Conservation (phyloP, 345 rosid genomes). For the Dipteronia sinensis region DNA sequence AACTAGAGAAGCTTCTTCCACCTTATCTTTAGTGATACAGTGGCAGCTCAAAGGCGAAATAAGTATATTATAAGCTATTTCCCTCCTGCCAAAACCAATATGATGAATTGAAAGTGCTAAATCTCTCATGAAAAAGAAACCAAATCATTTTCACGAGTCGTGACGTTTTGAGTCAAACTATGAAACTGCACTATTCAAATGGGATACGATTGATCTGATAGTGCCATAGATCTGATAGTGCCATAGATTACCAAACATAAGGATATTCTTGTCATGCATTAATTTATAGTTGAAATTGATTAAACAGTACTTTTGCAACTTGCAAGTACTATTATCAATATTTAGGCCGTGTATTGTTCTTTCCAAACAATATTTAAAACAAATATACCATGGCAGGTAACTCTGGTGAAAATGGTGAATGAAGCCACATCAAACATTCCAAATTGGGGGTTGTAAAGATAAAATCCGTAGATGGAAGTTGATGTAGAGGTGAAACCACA, state of each 20-base stretch:
- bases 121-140: no score
- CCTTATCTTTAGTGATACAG: no score
- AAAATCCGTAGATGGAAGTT: not conserved
- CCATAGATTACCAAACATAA: not conserved
- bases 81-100: no score
- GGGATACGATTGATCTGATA: not conserved
- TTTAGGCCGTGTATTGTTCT: not conserved
- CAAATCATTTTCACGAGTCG: no score
- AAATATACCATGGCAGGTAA: constrained; percentile 54
- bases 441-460: constrained; percentile 58
- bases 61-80: no score
- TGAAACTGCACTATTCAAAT: not conserved
- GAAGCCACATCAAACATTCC: constrained; percentile 92
- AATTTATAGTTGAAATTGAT: not conserved
- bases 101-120: no score
- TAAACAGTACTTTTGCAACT: no score
- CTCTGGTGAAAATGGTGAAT: constrained; percentile 87
- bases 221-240: not conserved
- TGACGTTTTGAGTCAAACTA: no score
- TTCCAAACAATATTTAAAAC: not conserved
- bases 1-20: not conserved
- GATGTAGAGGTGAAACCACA: not conserved
- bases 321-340: no score
- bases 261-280: not conserved
- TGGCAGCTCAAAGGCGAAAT: no score